Conservation (phyloP, 345 rosid genomes). For the Acer negundo region DNA sequence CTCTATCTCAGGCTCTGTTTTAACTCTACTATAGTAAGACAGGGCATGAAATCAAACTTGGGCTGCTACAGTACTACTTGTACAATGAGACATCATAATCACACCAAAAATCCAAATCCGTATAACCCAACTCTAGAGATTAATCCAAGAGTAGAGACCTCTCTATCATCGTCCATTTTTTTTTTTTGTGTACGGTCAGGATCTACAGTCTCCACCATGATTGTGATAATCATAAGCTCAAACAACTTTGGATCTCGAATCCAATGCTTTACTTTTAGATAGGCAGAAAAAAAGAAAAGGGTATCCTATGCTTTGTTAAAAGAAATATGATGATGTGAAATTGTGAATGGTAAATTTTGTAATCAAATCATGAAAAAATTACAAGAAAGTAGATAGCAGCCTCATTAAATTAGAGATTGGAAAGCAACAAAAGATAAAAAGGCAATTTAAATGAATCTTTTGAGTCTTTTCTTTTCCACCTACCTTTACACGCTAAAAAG, state of each 20-base stretch:
- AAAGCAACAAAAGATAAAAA: not conserved
- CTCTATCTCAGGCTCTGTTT: slow-evolving; percentile 25
- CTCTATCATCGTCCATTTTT: not conserved
- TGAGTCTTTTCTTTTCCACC: not conserved
- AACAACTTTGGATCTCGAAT: not conserved
- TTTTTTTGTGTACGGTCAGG: not conserved
- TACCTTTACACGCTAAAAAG: too few relatives aligned
- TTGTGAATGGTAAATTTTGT: not conserved
- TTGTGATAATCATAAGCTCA: not conserved
- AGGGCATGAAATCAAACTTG: not conserved
- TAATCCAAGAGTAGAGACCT: not conserved
- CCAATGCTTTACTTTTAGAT: not conserved
- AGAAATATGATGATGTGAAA: not conserved
- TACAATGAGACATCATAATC: not conserved
- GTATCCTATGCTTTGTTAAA: slow-evolving; percentile 6
- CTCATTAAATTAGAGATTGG: not conserved
- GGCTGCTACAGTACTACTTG: not conserved
- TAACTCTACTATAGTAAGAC: not conserved
- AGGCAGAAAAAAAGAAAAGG: not conserved
- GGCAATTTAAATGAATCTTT: slow-evolving; percentile 13
- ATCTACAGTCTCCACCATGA: not conserved
- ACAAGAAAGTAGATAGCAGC: not conserved
- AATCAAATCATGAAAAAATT: not conserved
- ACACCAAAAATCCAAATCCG: not conserved
- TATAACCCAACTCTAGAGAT: not conserved